Evolutionary conservation across 1,284 basidiomycete species (phyloP), one percentile per base, ranked within the genome.

Genomic region (Psilocybe mexicana): DNA sequence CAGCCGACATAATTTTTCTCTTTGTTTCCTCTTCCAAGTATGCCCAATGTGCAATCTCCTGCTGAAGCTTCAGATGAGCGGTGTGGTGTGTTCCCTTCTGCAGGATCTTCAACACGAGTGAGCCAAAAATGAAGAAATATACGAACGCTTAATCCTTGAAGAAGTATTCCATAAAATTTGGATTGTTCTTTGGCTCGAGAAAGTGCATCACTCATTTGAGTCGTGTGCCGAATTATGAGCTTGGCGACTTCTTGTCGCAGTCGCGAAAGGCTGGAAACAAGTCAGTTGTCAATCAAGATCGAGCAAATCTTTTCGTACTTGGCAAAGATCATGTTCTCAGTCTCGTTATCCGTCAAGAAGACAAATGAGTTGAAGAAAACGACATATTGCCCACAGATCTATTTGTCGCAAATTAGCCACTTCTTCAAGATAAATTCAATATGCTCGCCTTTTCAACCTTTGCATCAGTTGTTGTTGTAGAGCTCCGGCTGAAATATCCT

Each of bases 291-390:
- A 40, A 30, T 52, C 2, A 43, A 6, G 28, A 11, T 38, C 14
- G 18, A 24, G 12, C 50, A 8, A 43, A 6, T 8, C 8, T 33
- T 33, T 23, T 1, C 82, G 64, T 69, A 94, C 94, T 94, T 94
- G 11, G 90, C 88, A 68, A 96, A 96, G 47, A 96, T 90, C 94
- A 96, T 96, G 5, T 91, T 93, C 70, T 97, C 94, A 63, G 95
- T 92, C 43, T 87, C 88, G 64, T 92, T 88, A 49, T 84, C 84
- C 5, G 92, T 93, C 63, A 96, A 74, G 25, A 84, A 82, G 23
- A 94, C 84, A 61, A 94, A 86, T 2, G 88, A 87, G 58, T 85
- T 87, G 76, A 97, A 96, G 62, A 95, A 70, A 25, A 79, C 77
- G 10, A 88, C 81, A 70, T 97, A 98, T 57, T 87, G 78, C 67